These are phyloP conservation scores for Boeremia lycopersici DNA, from an alignment of 2,329 filamentous ascomycete genomes.

Conservation along the genomic window DNA sequence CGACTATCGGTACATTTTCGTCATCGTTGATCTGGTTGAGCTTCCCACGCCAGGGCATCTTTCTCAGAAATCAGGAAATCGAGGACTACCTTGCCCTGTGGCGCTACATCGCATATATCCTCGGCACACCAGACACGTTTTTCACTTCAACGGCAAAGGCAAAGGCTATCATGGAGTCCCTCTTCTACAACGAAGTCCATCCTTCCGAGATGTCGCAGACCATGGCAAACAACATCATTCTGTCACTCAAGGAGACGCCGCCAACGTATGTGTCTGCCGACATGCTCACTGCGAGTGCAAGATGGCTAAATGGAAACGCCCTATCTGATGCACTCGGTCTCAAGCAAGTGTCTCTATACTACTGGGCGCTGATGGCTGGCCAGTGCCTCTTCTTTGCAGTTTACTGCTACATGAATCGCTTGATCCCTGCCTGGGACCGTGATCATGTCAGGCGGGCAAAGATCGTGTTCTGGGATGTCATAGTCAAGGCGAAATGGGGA, in stretches of 20 bases:
- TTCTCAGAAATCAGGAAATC: conserved; percentile 65
- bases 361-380: conserved; percentile 64
- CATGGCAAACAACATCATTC: conserved; percentile 77
- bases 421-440: conserved; percentile 56
- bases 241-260: conserved; percentile 67
- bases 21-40: conserved; percentile 70
- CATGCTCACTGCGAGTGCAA: conserved; percentile 70
- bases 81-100: conserved; percentile 75
- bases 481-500: conserved; percentile 68
- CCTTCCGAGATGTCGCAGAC: conserved; percentile 67
- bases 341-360: conserved; percentile 61
- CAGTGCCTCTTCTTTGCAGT: conserved; percentile 71
- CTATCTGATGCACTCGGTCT: conserved; percentile 67
- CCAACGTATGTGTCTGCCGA: conserved; percentile 69
- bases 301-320: conserved; percentile 72
- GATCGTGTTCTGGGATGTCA: conserved; percentile 62
- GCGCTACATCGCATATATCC: conserved; percentile 74
- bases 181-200: conserved; percentile 69
- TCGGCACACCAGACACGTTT: conserved; percentile 69
- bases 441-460: conserved; percentile 60
- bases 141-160: conserved; percentile 64
- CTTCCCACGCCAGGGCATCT: conserved; percentile 75
- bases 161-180: conserved; percentile 69
- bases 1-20: conserved; percentile 74
- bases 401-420: conserved; percentile 59